Base-by-base conservation (phyloP, 352 stramenopile genomes). In the Globisporangium acanthophoron region DNA sequence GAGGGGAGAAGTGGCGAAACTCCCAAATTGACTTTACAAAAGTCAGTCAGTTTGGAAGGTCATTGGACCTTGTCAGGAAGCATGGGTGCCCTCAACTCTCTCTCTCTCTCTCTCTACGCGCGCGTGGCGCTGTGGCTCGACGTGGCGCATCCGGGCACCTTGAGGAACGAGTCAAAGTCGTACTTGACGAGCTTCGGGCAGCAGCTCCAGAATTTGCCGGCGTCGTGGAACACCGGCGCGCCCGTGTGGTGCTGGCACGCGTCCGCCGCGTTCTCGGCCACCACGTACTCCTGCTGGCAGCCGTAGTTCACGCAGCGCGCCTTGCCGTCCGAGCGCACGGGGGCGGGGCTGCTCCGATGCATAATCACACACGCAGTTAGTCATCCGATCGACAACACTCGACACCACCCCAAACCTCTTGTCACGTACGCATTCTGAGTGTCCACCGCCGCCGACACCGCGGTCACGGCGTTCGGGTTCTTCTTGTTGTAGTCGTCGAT, bases 111-210 rank as follows among this genome's bases (percentile, higher is more conserved):
- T 8, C 3, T 27, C 48, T 29, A 49, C 44, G 44, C 44, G 44
- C 40, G 52, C 39, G 77, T 62, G 56, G 97, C 87, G 54, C 84
- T 70, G 58, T 97, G 92, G 41, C 82, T 76, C 27, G 81, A 85
- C n/a, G 72, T 80, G 20, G 87, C 76, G 63, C 92, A 97, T 41
- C 88, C 89, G 1, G 85, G 80, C 16, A 98, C 78, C 57, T 94
- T 76, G 20, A 97, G 75, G 68, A 98, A 98, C 54, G 90, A 91
- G 35, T 98, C 90, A 71, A 97, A 98, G 69, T 97, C 90, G 79
- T 97, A 97, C 80, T 97, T 97, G 66, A 96, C 81, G 31, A 75
- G 65, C 64, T 96, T 94, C 16, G 91, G 89, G 63, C 92, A 98
- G 77, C 92, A 98, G 60, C 77, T 92, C 92, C 92, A 98, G 71